These are phyloP conservation scores for Podila horticola DNA, from an alignment of 192 early-diverging fungal genomes.

Conservation along the genomic window DNA sequence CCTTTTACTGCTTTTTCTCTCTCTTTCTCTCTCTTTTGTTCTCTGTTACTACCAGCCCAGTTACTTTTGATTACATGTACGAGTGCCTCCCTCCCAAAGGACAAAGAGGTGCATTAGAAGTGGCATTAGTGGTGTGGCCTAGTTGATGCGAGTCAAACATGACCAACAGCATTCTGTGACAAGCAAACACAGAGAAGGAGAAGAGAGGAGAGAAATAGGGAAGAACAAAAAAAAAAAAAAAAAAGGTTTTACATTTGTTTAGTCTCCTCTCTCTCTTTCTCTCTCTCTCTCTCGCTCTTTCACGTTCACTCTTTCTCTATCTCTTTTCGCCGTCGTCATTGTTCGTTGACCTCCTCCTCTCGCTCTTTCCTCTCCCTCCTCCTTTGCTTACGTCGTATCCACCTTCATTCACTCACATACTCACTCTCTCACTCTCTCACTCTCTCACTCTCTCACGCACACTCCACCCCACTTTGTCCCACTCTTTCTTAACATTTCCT, in stretches of 20 bases:
- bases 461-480: background rate
- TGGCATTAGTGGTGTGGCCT: no score
- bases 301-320: background rate
- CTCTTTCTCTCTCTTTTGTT: no score
- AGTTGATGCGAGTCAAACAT: background rate
- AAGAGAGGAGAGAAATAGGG: background rate
- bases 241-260: background rate
- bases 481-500: background rate
- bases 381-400: conserved; percentile 8
- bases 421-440: background rate
- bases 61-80: no score
- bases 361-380: conserved; percentile 6
- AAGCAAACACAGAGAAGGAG: background rate
- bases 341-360: background rate
- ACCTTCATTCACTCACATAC: background rate
- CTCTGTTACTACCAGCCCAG: no score
- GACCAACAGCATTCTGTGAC: background rate
- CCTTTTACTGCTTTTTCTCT: no score
- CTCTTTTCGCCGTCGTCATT: background rate
- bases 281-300: background rate
- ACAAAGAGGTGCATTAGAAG: no score
- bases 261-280: background rate
- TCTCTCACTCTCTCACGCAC: background rate
- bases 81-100: no score
- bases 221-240: background rate